A percentile compares a stretch with the other conserved stretches of the same genome.
Conservation (phyloP, 345 rosid species). For the Salix caprea region DNA sequence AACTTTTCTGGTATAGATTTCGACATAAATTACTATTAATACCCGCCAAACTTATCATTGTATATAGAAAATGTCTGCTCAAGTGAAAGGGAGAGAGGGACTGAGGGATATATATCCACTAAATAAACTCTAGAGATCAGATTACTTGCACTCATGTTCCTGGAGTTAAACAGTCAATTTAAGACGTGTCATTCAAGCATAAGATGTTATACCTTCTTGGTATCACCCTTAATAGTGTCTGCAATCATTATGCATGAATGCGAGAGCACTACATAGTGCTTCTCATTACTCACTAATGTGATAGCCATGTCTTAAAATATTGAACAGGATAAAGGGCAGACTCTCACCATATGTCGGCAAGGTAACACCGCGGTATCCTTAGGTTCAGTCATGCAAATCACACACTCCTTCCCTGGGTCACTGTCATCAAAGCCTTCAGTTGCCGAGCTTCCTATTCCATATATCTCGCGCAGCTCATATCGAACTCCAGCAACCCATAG, state of each 20-base stretch:
- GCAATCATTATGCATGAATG: background rate
- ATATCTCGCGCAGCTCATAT: conserved; percentile 73
- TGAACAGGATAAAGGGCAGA: conserved; percentile 5
- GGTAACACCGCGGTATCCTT: conserved; percentile 85
- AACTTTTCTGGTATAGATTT: background rate
- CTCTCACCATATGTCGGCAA: conserved; percentile 84
- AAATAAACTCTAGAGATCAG: background rate
- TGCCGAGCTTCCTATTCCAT: conserved; percentile 63
- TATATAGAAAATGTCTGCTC: background rate
- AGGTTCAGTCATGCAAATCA: conserved; percentile 88
- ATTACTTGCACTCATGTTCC: conserved; percentile 2
- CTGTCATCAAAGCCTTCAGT: conserved; percentile 49
- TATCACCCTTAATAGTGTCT: background rate
- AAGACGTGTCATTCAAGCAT: conserved; percentile 1
- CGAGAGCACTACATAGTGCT: background rate
- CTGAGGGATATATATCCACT: background rate
- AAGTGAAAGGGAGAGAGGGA: background rate
- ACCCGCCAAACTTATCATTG: background rate
- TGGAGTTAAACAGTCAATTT: background rate
- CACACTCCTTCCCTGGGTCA: conserved; percentile 75
- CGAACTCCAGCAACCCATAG: conserved; percentile 73
- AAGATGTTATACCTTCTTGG: background rate
- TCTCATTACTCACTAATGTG: background rate
- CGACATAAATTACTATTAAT: background rate
- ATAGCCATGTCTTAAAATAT: background rate